A percentile compares a stretch with the other conserved stretches of the same genome.
Conservation (phyloP, 192 early-diverging fungal species). For the Backusella australiensis region DNA sequence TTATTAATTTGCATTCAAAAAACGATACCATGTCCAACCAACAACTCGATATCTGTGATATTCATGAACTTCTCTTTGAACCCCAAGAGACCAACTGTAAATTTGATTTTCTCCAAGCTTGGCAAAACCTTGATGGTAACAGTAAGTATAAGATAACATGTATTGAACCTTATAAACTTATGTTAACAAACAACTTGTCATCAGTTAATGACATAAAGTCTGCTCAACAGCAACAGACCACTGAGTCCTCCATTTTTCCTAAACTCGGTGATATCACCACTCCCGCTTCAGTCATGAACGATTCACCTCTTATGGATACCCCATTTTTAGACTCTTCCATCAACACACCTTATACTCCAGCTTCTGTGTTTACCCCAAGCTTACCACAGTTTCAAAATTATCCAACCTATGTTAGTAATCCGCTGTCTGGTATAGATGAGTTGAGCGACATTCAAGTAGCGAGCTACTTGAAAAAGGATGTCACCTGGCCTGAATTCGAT, state of each 20-base stretch:
- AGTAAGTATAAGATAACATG: neutral
- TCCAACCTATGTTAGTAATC: neutral
- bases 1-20: neutral
- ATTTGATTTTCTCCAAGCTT: conserved; percentile 9
- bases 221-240: neutral
- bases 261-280: neutral
- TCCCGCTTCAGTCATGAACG: neutral
- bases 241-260: neutral
- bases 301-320: conserved; percentile 2
- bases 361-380: conserved; percentile 1
- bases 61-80: neutral
- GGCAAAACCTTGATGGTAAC: neutral
- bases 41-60: neutral
- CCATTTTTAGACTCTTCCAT: neutral
- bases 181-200: neutral
- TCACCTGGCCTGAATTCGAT: neutral
- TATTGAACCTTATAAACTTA: conserved; percentile 9
- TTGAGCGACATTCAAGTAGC: neutral
- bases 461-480: conserved; percentile 1
- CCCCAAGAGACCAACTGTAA: neutral
- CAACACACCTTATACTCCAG: neutral
- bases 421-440: neutral
- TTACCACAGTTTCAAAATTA: conserved; percentile 10
- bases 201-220: neutral
- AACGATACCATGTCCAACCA: neutral